phyloP scores from a whole-genome alignment of 768 basidiomycete species.

The Trametes gibbosa region DNA sequence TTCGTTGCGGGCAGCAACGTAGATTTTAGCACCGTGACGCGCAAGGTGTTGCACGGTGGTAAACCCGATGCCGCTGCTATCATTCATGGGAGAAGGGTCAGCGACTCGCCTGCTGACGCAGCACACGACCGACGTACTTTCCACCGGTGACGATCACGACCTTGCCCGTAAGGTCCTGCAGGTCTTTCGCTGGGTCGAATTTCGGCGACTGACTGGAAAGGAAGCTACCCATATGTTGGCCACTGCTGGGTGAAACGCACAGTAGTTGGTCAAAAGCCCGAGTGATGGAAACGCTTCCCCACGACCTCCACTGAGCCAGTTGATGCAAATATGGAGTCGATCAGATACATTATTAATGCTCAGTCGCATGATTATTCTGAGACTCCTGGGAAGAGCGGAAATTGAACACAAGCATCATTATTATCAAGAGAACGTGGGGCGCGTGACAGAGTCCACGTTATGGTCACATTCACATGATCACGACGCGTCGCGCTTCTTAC shows the following conservation, averaged over 20 bases:
- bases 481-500: slow-evolving; percentile 1
- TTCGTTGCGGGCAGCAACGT: slow-evolving; percentile 36
- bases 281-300: no score
- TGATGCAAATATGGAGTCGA: no score
- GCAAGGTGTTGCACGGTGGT: slow-evolving; percentile 38
- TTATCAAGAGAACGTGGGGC: no score
- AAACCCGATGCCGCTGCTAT: slow-evolving; percentile 38
- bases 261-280: no score
- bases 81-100: neutral
- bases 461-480: slow-evolving; percentile 2
- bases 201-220: neutral
- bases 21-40: slow-evolving; percentile 42
- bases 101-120: neutral
- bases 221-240: slow-evolving; percentile 5
- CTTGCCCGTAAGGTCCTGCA: slow-evolving; percentile 45
- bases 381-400: no score
- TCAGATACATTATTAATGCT: no score
- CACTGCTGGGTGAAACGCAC: no score
- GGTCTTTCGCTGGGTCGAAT: slow-evolving; percentile 36
- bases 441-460: neutral
- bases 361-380: no score
- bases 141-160: slow-evolving; percentile 51
- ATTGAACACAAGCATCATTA: no score
- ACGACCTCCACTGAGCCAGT: no score
- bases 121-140: slow-evolving; percentile 31